phyloP scores from a whole-genome alignment of 148 eudicot species.

The Camellia lanceoleosa region DNA sequence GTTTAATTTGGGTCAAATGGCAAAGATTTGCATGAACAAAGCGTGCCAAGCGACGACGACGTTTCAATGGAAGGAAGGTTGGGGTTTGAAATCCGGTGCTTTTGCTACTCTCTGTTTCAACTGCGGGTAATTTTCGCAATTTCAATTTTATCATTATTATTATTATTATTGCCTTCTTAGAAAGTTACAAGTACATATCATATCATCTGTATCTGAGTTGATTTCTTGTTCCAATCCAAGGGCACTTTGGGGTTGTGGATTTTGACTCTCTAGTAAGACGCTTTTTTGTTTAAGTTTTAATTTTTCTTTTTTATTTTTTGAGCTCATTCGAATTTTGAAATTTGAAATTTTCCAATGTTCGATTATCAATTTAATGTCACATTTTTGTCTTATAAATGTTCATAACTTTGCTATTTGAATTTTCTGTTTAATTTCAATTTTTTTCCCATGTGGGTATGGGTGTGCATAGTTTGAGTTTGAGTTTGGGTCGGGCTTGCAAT shows the following conservation, averaged over 20 bases:
- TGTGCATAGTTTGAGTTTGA: too few species aligned
- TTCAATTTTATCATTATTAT: slow-evolving; percentile 15
- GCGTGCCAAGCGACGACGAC: slow-evolving; percentile 53
- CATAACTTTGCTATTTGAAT: neutral
- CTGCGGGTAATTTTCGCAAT: slow-evolving; percentile 63
- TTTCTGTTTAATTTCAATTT: neutral
- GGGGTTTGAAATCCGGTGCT: slow-evolving; percentile 80
- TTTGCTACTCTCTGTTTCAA: slow-evolving; percentile 65
- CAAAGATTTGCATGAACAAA: slow-evolving; percentile 77
- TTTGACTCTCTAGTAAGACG: slow-evolving; percentile 21
- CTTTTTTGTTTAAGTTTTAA: neutral
- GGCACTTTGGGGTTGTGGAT: slow-evolving; percentile 25
- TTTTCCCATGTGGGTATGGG: neutral
- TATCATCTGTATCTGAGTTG: neutral
- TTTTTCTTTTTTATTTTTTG: neutral
- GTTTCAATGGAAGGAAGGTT: slow-evolving; percentile 73
- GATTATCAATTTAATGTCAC: neutral
- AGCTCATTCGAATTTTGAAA: neutral
- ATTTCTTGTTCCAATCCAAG: slow-evolving; percentile 2
- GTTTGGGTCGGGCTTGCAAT: too few species aligned
- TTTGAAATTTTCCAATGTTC: neutral
- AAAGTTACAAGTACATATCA: neutral
- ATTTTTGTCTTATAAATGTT: neutral
- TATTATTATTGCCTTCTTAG: neutral
- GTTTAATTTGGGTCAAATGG: slow-evolving; percentile 40